Percentiles rank a stretch among this genome's conserved stretches.
phyloP scores from a whole-genome alignment of 2,329 filamentous ascomycete genomes.

The Beauveria varroae region DNA sequence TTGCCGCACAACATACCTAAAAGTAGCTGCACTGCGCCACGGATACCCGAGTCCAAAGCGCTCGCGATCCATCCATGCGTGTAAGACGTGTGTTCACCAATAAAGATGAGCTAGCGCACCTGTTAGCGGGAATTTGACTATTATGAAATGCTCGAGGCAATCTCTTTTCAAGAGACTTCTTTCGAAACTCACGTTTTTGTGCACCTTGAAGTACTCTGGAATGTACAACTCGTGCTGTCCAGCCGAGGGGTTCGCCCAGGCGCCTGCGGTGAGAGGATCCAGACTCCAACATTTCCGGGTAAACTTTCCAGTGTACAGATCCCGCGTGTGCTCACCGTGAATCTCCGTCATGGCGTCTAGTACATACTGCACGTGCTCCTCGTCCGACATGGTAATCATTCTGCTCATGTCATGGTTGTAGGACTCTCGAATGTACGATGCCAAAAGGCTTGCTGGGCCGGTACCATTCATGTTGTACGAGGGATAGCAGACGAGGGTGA shows the following conservation, averaged over 20 bases:
- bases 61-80: conserved; percentile 66
- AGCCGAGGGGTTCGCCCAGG: conserved; percentile 52
- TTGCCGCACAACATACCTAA: background rate
- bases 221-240: conserved; percentile 64
- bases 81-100: conserved; percentile 62
- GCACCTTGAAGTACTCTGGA: conserved; percentile 63
- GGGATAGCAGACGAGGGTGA: conserved; percentile 59
- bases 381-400: conserved; percentile 42
- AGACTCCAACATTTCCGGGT: conserved; percentile 58
- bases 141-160: too few species aligned
- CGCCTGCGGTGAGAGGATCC: conserved; percentile 53
- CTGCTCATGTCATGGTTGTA: conserved; percentile 20
- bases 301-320: conserved; percentile 59
- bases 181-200: conserved; percentile 39
- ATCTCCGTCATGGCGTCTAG: conserved; percentile 60
- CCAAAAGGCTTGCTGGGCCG: conserved; percentile 55
- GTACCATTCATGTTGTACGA: conserved; percentile 58
- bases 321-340: conserved; percentile 51
- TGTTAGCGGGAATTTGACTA: background rate
- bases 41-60: conserved; percentile 59
- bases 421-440: conserved; percentile 45
- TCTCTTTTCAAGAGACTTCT: background rate
- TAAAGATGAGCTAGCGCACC: conserved; percentile 41
- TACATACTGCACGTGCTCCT: conserved; percentile 55
- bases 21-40: conserved; percentile 53